Conservation (phyloP, 805 yeast species). For the Nakazawaea anatomiae region DNA sequence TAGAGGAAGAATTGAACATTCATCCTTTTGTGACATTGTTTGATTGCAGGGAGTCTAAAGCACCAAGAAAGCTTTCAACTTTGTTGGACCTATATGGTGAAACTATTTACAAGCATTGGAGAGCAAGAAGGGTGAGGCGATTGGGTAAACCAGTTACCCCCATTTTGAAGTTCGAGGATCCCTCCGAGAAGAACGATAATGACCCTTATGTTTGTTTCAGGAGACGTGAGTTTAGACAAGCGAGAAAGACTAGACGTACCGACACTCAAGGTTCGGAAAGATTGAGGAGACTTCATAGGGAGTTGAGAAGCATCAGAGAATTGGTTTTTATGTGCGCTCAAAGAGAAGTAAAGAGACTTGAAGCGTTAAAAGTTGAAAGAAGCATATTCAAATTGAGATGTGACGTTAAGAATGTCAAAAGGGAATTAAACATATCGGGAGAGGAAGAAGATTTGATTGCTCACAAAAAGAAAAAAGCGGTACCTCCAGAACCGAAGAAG, state of each 20-base stretch:
- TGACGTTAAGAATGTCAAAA: constrained; percentile 65
- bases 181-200: constrained; percentile 80
- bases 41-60: constrained; percentile 37
- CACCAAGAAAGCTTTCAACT: constrained; percentile 38
- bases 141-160: constrained; percentile 73
- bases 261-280: constrained; percentile 88
- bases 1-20: constrained; percentile 50
- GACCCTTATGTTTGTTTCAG: constrained; percentile 96
- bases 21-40: constrained; percentile 56
- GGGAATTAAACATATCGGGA: constrained; percentile 70
- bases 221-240: constrained; percentile 90
- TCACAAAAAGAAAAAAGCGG: constrained; percentile 61
- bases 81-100: constrained; percentile 58
- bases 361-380: constrained; percentile 54
- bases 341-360: constrained; percentile 63
- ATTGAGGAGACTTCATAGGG: constrained; percentile 64
- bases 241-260: constrained; percentile 92
- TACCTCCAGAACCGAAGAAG: constrained; percentile 16
- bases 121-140: constrained; percentile 59
- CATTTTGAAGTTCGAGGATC: constrained; percentile 75
- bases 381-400: constrained; percentile 70
- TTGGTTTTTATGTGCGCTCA: constrained; percentile 65
- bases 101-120: constrained; percentile 78
- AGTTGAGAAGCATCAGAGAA: constrained; percentile 69
- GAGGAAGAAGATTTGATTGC: constrained; percentile 80